Evolutionary conservation across 1,284 basidiomycete species (phyloP).

Genomic region (Puccinia novopanici): DNA sequence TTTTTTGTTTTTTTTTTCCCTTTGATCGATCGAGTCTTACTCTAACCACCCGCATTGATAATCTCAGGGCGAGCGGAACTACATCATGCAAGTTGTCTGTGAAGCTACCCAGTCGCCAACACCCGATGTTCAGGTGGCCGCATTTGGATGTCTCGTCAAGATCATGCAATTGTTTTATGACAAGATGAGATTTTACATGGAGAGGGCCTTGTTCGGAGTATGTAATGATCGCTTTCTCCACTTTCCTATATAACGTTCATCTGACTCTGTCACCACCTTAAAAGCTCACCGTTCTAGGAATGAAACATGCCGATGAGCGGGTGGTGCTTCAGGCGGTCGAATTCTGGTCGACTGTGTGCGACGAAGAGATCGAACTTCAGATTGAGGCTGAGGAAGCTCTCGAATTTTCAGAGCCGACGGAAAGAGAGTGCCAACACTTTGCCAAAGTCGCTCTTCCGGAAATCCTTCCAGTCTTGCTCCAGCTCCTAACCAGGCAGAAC

Average conservation of each 20-base stretch:
- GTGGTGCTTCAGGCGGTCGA: slow-evolving; percentile 96
- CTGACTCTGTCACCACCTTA: slow-evolving; percentile 29
- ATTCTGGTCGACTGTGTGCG: slow-evolving; percentile 99
- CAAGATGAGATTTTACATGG: slow-evolving; percentile 99
- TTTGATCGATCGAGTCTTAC: slow-evolving; percentile 38
- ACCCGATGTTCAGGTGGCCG: slow-evolving; percentile 80
- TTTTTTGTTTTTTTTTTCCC: slow-evolving; percentile 17
- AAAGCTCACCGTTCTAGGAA: slow-evolving; percentile 94
- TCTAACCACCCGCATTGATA: slow-evolving; percentile 19
- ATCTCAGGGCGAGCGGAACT: slow-evolving; percentile 88
- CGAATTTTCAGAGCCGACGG: slow-evolving; percentile 87
- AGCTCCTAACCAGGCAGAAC: slow-evolving; percentile 86
- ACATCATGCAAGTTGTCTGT: slow-evolving; percentile 99
- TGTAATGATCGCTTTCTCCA: slow-evolving; percentile 58
- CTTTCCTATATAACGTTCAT: background rate
- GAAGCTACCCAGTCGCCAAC: slow-evolving; percentile 88
- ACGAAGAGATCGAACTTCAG: slow-evolving; percentile 92
- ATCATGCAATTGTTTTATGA: slow-evolving; percentile 99
- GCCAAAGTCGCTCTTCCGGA: slow-evolving; percentile 91
- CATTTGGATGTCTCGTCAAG: slow-evolving; percentile 91
- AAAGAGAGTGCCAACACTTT: slow-evolving; percentile 83
- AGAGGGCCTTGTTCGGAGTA: slow-evolving; percentile 94
- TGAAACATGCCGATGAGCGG: slow-evolving; percentile 87
- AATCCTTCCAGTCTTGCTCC: slow-evolving; percentile 87
- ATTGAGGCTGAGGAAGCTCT: slow-evolving; percentile 88